Evolutionary conservation across 2,329 filamentous ascomycete species (phyloP), one percentile per base, ranked within the genome.

Genomic region (Sarocladium kiliense): DNA sequence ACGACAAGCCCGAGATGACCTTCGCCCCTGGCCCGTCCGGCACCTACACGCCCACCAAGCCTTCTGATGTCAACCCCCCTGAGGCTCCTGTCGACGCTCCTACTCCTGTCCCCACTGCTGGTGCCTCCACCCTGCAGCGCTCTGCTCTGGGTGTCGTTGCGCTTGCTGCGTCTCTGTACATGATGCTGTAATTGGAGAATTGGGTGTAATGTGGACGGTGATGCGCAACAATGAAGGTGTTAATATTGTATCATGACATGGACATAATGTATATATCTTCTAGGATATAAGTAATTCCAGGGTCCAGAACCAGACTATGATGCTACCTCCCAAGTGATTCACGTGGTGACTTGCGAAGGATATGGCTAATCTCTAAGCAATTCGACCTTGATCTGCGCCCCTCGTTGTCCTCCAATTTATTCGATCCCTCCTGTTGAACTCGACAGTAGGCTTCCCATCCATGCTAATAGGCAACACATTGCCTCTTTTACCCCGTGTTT

Each of bases 131-230:
- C 49, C 16, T 53, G 7, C 12, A 53, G 49, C 27, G 32, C 18
- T 36, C 49, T 18, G 49, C 19, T 30, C 27, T 53, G 6, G 49
- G 27, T 30, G 18, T 53, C 21, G 49, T 30, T 18, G 32, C 32
- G n/a, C 11, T 37, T n/a, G 49, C 30, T 25, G 19, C 19, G 4
- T 36, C 49, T 27, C 10, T 32, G 6, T 49, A 27, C 44, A 49
- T 49, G 23, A 49, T 49, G 44, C 44, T 49, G 44, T 49, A 49
- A 49, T 23, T n/a, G n/a, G n/a, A n/a, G n/a, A n/a, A n/a, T n/a
- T n/a, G n/a, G n/a, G n/a, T n/a, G n/a, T n/a, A n/a, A n/a, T n/a
- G n/a, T n/a, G n/a, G n/a, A n/a, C n/a, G n/a, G n/a, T n/a, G n/a
- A n/a, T n/a, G n/a, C n/a, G n/a, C n/a, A n/a, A n/a, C n/a, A n/a